Conservation (phyloP, 179 eudicot species). For the Pouteria campechiana region DNA sequence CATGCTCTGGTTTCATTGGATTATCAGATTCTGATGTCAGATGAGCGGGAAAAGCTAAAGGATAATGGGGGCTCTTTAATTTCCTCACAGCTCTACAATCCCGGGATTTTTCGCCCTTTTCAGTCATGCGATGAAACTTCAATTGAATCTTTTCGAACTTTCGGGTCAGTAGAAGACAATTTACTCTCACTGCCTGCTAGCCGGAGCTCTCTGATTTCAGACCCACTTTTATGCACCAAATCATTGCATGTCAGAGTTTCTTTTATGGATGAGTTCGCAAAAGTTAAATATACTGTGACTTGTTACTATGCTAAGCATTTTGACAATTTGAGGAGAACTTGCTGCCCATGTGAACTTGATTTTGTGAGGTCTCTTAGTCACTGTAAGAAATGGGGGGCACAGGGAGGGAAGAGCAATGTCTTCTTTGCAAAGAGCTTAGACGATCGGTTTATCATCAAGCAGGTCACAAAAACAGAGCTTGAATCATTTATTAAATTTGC, state of each 20-base stretch:
- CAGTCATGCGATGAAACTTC: conserved; percentile 27
- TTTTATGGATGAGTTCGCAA: conserved; percentile 66
- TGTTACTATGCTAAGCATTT: conserved; percentile 80
- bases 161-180: conserved; percentile 46
- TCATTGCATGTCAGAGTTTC: conserved; percentile 56
- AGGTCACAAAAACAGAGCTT: conserved; percentile 92
- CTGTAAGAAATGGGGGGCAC: conserved; percentile 97
- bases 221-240: conserved; percentile 42
- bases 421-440: conserved; percentile 89
- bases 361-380: conserved; percentile 77
- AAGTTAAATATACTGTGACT: conserved; percentile 62
- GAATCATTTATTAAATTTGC: conserved; percentile 91
- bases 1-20: conserved; percentile 70
- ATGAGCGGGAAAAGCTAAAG: conserved; percentile 32
- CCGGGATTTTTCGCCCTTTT: conserved; percentile 25
- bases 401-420: conserved; percentile 94
- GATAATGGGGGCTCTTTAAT: conserved; percentile 30
- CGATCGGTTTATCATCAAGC: conserved; percentile 85
- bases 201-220: conserved; percentile 37
- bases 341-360: conserved; percentile 70
- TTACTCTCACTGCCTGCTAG: conserved; percentile 37
- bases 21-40: conserved; percentile 45
- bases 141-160: conserved; percentile 8
- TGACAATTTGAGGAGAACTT: conserved; percentile 67
- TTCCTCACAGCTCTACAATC: conserved; percentile 28